Conservation (phyloP, 2,329 filamentous ascomycete species). For the Fusarium sp. region DNA sequence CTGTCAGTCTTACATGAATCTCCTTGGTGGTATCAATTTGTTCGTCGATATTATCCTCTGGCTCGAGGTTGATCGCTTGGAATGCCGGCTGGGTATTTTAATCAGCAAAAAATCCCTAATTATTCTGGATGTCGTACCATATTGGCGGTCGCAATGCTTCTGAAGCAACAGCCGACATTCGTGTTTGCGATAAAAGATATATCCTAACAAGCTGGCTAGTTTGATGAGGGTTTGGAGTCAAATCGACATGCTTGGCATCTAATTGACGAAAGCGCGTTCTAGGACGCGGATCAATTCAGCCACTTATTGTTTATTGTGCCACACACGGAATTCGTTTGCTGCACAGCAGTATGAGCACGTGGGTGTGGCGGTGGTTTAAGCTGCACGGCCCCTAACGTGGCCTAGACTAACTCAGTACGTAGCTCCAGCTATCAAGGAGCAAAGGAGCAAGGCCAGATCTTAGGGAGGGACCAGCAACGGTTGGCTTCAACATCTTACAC, state of each 20-base stretch:
- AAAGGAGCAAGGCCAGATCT: slow-evolving; percentile 45
- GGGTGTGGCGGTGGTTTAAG: slow-evolving; percentile 45
- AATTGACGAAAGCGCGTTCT: slow-evolving; percentile 43
- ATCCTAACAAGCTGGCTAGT: slow-evolving; percentile 12
- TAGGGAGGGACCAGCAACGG: slow-evolving; percentile 47
- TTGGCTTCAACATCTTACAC: slow-evolving; percentile 33
- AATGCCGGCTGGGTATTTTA: slow-evolving; percentile 70
- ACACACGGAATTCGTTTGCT: slow-evolving; percentile 1
- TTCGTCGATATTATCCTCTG: slow-evolving; percentile 89
- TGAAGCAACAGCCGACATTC: slow-evolving; percentile 39
- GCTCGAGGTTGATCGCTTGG: slow-evolving; percentile 92
- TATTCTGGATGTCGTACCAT: slow-evolving; percentile 32
- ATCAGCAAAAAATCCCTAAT: slow-evolving; percentile 22
- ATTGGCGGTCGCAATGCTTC: slow-evolving; percentile 32
- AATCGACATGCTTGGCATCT: slow-evolving; percentile 31
- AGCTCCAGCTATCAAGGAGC: slow-evolving; percentile 45
- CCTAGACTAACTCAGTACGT: slow-evolving; percentile 35
- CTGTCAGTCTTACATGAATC: slow-evolving; percentile 70
- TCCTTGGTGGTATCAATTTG: slow-evolving; percentile 96
- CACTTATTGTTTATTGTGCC: slow-evolving; percentile 32
- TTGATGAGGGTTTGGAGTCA: slow-evolving; percentile 24
- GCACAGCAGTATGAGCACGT: slow-evolving; percentile 30
- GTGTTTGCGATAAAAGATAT: slow-evolving; percentile 15
- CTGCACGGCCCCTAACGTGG: slow-evolving; percentile 35
- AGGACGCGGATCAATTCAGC: slow-evolving; percentile 43